phyloP scores from a whole-genome alignment of 2,329 filamentous ascomycete species.

The Penicillium freii region DNA sequence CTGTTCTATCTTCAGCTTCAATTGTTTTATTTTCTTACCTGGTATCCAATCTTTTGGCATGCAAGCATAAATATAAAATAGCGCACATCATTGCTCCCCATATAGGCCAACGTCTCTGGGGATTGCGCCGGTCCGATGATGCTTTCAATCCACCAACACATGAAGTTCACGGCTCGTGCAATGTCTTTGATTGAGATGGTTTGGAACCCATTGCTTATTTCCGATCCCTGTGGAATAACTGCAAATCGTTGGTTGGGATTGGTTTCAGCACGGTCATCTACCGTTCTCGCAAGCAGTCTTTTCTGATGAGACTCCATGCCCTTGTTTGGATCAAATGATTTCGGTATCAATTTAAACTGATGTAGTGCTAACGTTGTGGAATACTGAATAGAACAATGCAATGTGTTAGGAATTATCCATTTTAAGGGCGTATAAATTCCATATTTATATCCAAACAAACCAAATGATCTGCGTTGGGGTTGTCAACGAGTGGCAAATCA shows the following conservation, averaged over 20 bases:
- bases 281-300: constrained; percentile 13
- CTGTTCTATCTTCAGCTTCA: background rate
- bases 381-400: background rate
- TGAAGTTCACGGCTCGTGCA: constrained; percentile 18
- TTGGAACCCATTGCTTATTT: constrained; percentile 21
- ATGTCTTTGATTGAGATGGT: constrained; percentile 18
- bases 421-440: background rate
- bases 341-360: background rate
- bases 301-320: constrained; percentile 1
- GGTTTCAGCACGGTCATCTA: constrained; percentile 4
- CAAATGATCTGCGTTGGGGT: background rate
- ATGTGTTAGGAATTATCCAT: background rate
- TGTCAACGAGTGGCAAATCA: background rate
- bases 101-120: constrained; percentile 24
- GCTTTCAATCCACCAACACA: constrained; percentile 24
- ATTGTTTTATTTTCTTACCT: constrained; percentile 7
- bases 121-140: constrained; percentile 9
- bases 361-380: background rate
- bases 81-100: constrained; percentile 26
- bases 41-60: constrained; percentile 27
- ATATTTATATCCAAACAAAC: background rate
- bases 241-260: constrained; percentile 15
- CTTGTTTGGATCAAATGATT: background rate
- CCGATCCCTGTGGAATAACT: constrained; percentile 11
- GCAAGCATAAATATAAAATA: constrained; percentile 26